Conservation (phyloP, 495 filamentous ascomycete species). For the Penicillium angulare region DNA sequence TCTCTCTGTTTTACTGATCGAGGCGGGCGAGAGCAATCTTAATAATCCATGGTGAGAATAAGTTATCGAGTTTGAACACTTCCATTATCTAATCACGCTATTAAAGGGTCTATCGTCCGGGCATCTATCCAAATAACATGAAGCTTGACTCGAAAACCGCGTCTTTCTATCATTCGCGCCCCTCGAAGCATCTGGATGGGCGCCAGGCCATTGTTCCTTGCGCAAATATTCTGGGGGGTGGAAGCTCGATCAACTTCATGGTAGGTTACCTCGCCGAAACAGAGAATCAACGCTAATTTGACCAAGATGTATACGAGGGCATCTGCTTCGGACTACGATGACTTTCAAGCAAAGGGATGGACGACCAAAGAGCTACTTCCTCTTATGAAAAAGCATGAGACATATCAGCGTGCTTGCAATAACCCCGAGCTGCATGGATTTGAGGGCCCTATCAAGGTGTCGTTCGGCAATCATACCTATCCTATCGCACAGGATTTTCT, state of each 20-base stretch:
- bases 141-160: slow-evolving; percentile 85
- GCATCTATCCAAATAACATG: slow-evolving; percentile 78
- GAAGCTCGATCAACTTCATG: slow-evolving; percentile 83
- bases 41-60: slow-evolving; percentile 69
- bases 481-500: slow-evolving; percentile 78
- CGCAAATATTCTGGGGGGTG: slow-evolving; percentile 74
- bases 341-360: slow-evolving; percentile 81
- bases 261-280: slow-evolving; percentile 36
- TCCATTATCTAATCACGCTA: too few species aligned
- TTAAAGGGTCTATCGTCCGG: slow-evolving; percentile 69
- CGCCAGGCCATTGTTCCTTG: slow-evolving; percentile 75
- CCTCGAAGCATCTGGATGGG: slow-evolving; percentile 69
- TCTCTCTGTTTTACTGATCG: slow-evolving; percentile 75
- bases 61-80: too few species aligned
- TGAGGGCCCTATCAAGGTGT: slow-evolving; percentile 82
- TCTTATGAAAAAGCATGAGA: slow-evolving; percentile 82
- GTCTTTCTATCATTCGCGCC: slow-evolving; percentile 76
- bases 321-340: slow-evolving; percentile 80
- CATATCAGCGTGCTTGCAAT: slow-evolving; percentile 73
- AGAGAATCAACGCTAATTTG: background rate
- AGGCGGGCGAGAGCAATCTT: slow-evolving; percentile 75
- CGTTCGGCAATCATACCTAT: slow-evolving; percentile 74
- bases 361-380: slow-evolving; percentile 74
- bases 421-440: slow-evolving; percentile 76
- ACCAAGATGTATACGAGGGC: slow-evolving; percentile 78